These are phyloP conservation scores for Scedosporium dehoogii DNA, from an alignment of 2,329 filamentous ascomycete species.

Conservation along the genomic window DNA sequence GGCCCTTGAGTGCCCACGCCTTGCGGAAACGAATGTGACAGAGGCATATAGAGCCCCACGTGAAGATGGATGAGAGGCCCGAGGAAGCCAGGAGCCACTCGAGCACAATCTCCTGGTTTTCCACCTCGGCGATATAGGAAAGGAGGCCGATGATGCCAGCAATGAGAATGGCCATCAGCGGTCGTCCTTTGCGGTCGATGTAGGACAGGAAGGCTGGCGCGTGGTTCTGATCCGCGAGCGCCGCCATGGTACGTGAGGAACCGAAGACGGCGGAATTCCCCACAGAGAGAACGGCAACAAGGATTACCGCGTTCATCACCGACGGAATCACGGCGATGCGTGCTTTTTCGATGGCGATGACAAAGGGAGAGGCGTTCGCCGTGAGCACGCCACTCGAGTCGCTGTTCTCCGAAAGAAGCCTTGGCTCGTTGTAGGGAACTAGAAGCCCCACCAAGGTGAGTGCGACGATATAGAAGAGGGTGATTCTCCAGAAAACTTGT, in stretches of 20 bases:
- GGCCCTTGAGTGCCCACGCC: conserved; percentile 64
- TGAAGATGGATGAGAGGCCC: conserved; percentile 63
- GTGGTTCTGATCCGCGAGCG: conserved; percentile 78
- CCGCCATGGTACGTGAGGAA: conserved; percentile 79
- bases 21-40: conserved; percentile 83
- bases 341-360: conserved; percentile 81
- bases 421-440: conserved; percentile 60
- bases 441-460: conserved; percentile 73
- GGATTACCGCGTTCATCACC: conserved; percentile 91
- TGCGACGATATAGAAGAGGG: conserved; percentile 79
- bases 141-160: conserved; percentile 62
- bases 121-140: conserved; percentile 58
- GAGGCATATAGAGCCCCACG: conserved; percentile 78
- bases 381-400: conserved; percentile 42
- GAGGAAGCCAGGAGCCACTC: conserved; percentile 69
- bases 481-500: conserved; percentile 92
- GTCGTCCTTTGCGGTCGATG: conserved; percentile 74
- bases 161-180: conserved; percentile 60
- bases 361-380: conserved; percentile 76
- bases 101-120: conserved; percentile 51
- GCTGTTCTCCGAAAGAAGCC: conserved; percentile 44
- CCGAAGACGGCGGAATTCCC: conserved; percentile 90
- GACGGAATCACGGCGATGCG: conserved; percentile 73
- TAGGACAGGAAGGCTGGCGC: conserved; percentile 70
- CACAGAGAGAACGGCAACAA: conserved; percentile 81